Base-by-base conservation (phyloP, 805 yeast species). In the Monosporozyma servazzii region DNA sequence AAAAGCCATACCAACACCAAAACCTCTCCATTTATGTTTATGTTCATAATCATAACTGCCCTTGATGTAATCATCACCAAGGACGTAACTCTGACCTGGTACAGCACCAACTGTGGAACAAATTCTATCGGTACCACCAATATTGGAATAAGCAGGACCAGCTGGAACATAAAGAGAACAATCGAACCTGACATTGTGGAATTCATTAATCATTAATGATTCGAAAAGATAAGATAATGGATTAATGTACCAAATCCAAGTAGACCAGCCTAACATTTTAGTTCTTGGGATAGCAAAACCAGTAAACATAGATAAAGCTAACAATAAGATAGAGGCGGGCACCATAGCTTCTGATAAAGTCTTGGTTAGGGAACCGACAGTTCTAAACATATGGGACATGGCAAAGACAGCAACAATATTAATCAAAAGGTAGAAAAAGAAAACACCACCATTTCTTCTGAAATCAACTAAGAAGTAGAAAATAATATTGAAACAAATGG, bases 181-280 rank as follows among this genome's bases (percentile, higher is more conserved):
- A 2, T 58, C 62, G 54, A 73, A 80, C 1, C 64, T 54, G 44
- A 75, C 62, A 41, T 71, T 79, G 51, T 67, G 67, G 63, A 80
- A 81, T 60, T 81, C 86, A 57, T 80, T 80, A 2, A 75, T 71
- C 74, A 81, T 72, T 60, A 80, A 64, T 1, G 84, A 70, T 63
- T 81, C 85, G 58, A 80, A 80, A 17, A 75, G 71, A 59, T 80
- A 81, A 6, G 77, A 78, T 48, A 81, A 63, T 2, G 86, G 86
- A 56, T 81, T 73, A 44, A 81, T 57, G 57, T 78, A 81, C 65
- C 78, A 77, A 53, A 81, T 78, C 86, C 85, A 81, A 55, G 80
- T 71, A 31, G 81, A 76, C 86, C 86, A 82, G 10, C 84, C 81
- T 55, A 74, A 71, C 80, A 81, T 79, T 47, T 73, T 63, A 5